Evolutionary conservation across 352 stramenopile species (phyloP), one percentile per base, ranked within the genome.

Genomic region (Phytophthora gonapodyides): DNA sequence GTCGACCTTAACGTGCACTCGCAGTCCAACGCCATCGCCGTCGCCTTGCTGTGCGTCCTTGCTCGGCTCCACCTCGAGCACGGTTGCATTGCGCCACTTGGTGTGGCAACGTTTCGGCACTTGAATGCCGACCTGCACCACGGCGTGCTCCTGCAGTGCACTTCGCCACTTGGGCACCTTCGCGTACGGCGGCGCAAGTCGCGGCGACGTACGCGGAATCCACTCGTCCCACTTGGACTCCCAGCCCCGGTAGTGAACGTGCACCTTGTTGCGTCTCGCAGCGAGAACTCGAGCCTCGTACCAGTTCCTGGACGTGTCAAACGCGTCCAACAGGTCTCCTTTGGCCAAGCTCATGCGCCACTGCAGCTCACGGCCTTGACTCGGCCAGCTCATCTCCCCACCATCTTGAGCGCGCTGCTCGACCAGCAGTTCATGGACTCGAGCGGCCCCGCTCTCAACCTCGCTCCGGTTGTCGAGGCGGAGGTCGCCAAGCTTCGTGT

Each of bases 171-270:
- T 61, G 1, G 41, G 15, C 11, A 72, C 48, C 5, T 52, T 48
- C 7, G 64, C 49, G 33, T 72, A 53, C n/a, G 59, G 47, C n/a
- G 58, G 58, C 21, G 52, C 52, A 13, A 72, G 36, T 13, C 48
- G 52, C 1, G 17, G 24, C 11, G 64, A 72, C 11, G 50, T 57
- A 9, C 64, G 64, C 7, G 35, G 3, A 41, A 72, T 59, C 64
- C 64, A 72, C 37, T 72, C 64, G 21, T 72, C 64, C 49, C 49
- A 72, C 16, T 64, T 64, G 12, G 41, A 33, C 12, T 72, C 58
- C 64, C 64, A 72, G 19, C 64, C 49, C 0, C 64, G 47, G 19
- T 72, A 72, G 31, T 72, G 64, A 5, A 72, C 58, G 17, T 51
- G 44, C 27, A 72, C 53, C 40, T 72, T 72, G 41, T 63, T 61